phyloP scores from a whole-genome alignment of 495 filamentous ascomycete species.

The Lineolata rhizophorae region DNA sequence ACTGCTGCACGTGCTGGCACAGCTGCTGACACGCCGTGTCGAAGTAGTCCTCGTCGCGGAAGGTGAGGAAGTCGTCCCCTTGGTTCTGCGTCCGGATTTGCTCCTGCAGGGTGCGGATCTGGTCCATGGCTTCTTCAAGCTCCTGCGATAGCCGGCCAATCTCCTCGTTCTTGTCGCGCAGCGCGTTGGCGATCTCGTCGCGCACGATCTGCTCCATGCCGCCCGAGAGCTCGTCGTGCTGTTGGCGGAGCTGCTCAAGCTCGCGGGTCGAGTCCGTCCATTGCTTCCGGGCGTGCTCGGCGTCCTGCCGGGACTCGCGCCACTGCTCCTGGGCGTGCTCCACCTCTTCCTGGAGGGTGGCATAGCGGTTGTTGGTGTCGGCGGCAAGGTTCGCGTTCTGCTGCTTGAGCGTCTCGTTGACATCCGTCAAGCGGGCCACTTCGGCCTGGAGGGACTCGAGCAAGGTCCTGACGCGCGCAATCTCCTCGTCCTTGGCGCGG shows the following conservation, averaged over 20 bases:
- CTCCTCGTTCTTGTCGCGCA: slow-evolving; percentile 57
- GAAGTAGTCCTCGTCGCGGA: slow-evolving; percentile 85
- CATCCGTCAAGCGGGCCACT: slow-evolving; percentile 44
- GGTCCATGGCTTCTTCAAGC: slow-evolving; percentile 51
- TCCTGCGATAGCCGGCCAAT: slow-evolving; percentile 54
- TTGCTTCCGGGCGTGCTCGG: slow-evolving; percentile 26
- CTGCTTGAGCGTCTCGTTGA: slow-evolving; percentile 49
- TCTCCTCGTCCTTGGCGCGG: slow-evolving; percentile 46
- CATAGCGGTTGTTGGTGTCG: slow-evolving; percentile 41
- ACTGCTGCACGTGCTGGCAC: slow-evolving; percentile 83
- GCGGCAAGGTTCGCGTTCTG: slow-evolving; percentile 44
- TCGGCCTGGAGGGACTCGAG: slow-evolving; percentile 63
- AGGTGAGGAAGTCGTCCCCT: slow-evolving; percentile 43
- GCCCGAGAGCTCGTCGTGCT: slow-evolving; percentile 33
- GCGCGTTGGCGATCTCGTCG: slow-evolving; percentile 33
- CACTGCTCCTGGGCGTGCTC: too few species aligned
- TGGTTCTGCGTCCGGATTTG: slow-evolving; percentile 53
- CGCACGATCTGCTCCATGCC: slow-evolving; percentile 43
- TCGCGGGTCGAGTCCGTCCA: slow-evolving; percentile 29
- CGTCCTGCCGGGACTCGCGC: too few species aligned
- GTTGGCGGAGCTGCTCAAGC: slow-evolving; percentile 36
- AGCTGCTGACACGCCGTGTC: slow-evolving; percentile 82
- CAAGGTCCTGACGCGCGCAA: slow-evolving; percentile 54
- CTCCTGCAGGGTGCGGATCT: slow-evolving; percentile 61
- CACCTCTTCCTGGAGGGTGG: slow-evolving; percentile 30